A percentile compares a stretch with the other conserved stretches of the same genome.
Conservation (phyloP, 140 eudicot species). For the Flaveria floridana region DNA sequence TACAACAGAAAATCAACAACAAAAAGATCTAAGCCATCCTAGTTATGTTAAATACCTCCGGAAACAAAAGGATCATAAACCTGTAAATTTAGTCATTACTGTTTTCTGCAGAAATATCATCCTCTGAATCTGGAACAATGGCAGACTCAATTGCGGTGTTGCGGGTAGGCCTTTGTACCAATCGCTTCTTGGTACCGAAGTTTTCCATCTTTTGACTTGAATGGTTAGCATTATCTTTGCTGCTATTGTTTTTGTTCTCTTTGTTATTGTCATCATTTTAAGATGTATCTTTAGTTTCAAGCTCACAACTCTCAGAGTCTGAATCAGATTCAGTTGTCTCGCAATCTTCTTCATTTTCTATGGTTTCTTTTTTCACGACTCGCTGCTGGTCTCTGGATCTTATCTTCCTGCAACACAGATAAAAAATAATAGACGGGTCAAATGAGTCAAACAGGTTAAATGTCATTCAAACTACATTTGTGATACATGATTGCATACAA, state of each 20-base stretch:
- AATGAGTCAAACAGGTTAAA: not conserved
- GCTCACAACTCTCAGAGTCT: slow-evolving; percentile 18
- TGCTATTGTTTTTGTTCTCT: slow-evolving; percentile 25
- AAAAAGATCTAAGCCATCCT: no score
- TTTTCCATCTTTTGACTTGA: slow-evolving; percentile 34
- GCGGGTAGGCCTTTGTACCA: slow-evolving; percentile 54
- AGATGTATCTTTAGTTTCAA: slow-evolving; percentile 15
- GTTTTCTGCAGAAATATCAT: no score
- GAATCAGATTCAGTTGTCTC: slow-evolving; percentile 34
- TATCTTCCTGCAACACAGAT: slow-evolving; percentile 42
- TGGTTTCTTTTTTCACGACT: slow-evolving; percentile 29
- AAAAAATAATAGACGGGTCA: not conserved
- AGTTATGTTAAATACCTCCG: no score
- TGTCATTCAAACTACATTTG: not conserved
- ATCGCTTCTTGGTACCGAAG: slow-evolving; percentile 48
- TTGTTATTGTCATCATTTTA: slow-evolving; percentile 35
- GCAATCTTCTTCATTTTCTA: slow-evolving; percentile 26
- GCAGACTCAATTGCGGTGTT: slow-evolving; percentile 36
- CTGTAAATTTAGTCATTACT: slow-evolving; percentile 12
- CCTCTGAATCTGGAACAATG: no score
- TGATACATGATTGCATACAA: not conserved
- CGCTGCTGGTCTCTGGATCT: slow-evolving; percentile 38
- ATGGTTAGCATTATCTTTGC: slow-evolving; percentile 35
- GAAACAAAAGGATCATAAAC: no score
- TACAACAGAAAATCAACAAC: no score